Evolutionary conservation across 1,284 basidiomycete species (phyloP).

Genomic region (Trichosporon asahii): DNA sequence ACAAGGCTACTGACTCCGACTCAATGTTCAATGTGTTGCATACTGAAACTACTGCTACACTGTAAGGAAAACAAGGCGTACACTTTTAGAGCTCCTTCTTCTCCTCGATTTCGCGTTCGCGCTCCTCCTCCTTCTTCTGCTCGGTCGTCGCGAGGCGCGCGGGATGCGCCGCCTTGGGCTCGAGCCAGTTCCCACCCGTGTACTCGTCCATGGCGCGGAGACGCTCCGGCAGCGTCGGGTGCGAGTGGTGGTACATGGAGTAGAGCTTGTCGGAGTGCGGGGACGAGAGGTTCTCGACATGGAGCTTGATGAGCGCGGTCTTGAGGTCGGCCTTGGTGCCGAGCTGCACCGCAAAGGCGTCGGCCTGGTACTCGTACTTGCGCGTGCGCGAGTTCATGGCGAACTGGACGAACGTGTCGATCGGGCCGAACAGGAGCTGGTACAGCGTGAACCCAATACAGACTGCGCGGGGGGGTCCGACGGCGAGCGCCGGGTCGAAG

Average conservation of each 20-base stretch:
- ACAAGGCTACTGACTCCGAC: too few species aligned
- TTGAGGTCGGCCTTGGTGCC: conserved; percentile 63
- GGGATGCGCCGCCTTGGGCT: conserved; percentile 3
- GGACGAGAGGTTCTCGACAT: conserved; percentile 84
- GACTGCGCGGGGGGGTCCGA: conserved; percentile 62
- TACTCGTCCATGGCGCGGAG: conserved; percentile 69
- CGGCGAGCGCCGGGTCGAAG: conserved; percentile 64
- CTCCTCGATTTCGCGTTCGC: conserved; percentile 8
- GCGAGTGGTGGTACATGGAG: conserved; percentile 80
- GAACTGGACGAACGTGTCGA: conserved; percentile 74
- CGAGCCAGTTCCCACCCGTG: conserved; percentile 18
- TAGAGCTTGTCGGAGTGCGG: conserved; percentile 91
- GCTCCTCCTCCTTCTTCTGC: conserved; percentile 15
- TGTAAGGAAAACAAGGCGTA: not conserved
- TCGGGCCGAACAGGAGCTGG: conserved; percentile 76
- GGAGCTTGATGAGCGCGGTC: conserved; percentile 72
- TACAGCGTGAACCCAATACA: conserved; percentile 86
- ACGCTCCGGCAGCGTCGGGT: conserved; percentile 83
- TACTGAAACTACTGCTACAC: not conserved
- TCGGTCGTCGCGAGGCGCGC: conserved; percentile 2
- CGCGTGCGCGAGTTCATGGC: conserved; percentile 75
- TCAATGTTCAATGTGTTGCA: not conserved
- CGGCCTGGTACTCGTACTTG: conserved; percentile 81
- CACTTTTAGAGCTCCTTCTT: conserved; percentile 18
- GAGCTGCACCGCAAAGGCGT: conserved; percentile 48